phyloP scores from a whole-genome alignment of 2,329 filamentous ascomycete species.

The Botryotinia calthae region DNA sequence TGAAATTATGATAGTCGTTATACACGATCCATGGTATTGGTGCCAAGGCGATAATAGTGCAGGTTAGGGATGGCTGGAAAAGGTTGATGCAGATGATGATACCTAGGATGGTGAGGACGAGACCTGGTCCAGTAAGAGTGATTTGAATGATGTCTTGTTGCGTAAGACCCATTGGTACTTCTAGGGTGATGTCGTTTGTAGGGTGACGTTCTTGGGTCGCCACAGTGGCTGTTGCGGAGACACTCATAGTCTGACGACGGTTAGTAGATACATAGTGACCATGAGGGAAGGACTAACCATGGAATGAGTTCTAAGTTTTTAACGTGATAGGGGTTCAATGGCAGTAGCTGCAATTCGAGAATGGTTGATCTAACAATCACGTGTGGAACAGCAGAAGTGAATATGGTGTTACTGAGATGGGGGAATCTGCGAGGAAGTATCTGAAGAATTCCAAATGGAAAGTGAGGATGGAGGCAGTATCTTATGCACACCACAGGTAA shows the following conservation, averaged over 20 bases:
- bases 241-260: constrained; percentile 1
- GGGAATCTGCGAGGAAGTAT: not conserved
- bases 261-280: not conserved
- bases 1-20: constrained; percentile 72
- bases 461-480: not conserved
- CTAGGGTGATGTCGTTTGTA: constrained; percentile 22
- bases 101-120: constrained; percentile 49
- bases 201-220: constrained; percentile 11
- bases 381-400: not conserved
- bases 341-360: not conserved
- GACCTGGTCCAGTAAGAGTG: constrained; percentile 34
- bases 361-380: constrained; percentile 4
- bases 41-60: constrained; percentile 50
- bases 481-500: not conserved
- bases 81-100: constrained; percentile 54
- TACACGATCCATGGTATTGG: constrained; percentile 52
- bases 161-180: constrained; percentile 28
- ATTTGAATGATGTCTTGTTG: constrained; percentile 35
- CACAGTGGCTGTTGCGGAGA: not conserved
- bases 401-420: not conserved
- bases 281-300: not conserved
- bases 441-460: not conserved
- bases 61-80: constrained; percentile 48
- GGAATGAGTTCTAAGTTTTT: not conserved
- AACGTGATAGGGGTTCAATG: not conserved